phyloP scores from a whole-genome alignment of 768 basidiomycete species.

The Heimioporus sp. region DNA sequence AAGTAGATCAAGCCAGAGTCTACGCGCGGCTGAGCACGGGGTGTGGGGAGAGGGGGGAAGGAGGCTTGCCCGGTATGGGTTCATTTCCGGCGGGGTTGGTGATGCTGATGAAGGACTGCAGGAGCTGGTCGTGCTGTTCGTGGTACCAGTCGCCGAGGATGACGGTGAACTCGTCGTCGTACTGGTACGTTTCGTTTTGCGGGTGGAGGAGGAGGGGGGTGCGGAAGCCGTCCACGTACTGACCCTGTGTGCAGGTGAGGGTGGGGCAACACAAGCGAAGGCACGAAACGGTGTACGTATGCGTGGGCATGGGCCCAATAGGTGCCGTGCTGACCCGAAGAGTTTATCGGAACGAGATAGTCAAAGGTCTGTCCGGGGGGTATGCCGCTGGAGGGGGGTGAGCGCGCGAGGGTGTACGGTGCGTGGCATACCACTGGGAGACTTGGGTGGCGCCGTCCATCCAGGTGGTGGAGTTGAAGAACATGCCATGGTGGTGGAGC shows the following conservation, averaged over 20 bases:
- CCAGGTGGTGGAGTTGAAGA: slow-evolving; percentile 84
- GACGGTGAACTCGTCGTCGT: slow-evolving; percentile 91
- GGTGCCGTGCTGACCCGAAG: slow-evolving; percentile 72
- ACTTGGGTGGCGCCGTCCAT: slow-evolving; percentile 86
- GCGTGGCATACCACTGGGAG: slow-evolving; percentile 68
- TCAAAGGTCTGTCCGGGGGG: slow-evolving; percentile 69
- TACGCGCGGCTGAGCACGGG: slow-evolving; percentile 23
- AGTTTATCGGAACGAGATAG: slow-evolving; percentile 70
- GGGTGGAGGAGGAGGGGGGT: slow-evolving; percentile 80
- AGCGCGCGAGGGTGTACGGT: too few relatives aligned
- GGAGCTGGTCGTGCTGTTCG: slow-evolving; percentile 58
- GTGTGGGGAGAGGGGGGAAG: background rate
- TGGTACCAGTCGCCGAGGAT: slow-evolving; percentile 94
- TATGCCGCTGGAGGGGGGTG: slow-evolving; percentile 69
- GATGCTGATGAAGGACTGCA: slow-evolving; percentile 65
- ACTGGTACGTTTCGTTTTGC: slow-evolving; percentile 58
- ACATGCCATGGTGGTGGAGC: slow-evolving; percentile 95
- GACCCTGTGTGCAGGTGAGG: slow-evolving; percentile 47
- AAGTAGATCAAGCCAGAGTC: slow-evolving; percentile 85
- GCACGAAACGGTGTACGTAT: slow-evolving; percentile 24
- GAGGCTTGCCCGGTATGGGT: slow-evolving; percentile 71
- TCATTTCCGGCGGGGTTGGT: slow-evolving; percentile 83
- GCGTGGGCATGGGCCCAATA: slow-evolving; percentile 81
- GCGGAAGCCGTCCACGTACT: slow-evolving; percentile 94
- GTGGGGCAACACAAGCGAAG: too few relatives aligned